Evolutionary conservation across 371 early-diverging fungal species (phyloP), one percentile per base, ranked within the genome.

Genomic region (Mortierella sp.): DNA sequence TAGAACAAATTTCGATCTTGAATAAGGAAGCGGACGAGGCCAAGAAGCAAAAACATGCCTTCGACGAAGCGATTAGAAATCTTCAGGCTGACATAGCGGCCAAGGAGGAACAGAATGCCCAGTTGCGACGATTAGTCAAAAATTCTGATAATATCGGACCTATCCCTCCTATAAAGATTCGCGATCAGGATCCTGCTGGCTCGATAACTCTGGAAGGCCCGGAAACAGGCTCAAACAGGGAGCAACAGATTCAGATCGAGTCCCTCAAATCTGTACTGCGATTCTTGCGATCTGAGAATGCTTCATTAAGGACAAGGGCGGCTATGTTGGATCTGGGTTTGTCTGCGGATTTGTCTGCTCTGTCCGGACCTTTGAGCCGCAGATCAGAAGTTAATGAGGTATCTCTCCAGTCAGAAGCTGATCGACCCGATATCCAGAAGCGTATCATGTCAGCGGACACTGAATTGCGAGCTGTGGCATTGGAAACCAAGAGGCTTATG

Each of bases 201-300:
- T 43, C 70, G 0, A 17, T 56, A 35, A 28, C 31, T 5, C 35
- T 40, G 26, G 81, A 76, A 37, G 64, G 59, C 28, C 49, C 73
- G 1, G 68, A 78, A 19, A n/a, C 22, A 34, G 58, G 66, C 26
- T 53, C 57, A 10, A 61, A 40, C 35, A 51, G 65, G 32, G 72
- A 83, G 0, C 64, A 76, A 32, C 68, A 73, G 47, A 61, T 65
- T 57, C 85, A 90, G 87, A 75, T 95, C 43, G 92, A 93, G 58
- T 85, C 93, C 0, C 85, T 96, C 40, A 91, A 90, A 73, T 85
- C 91, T 8, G 93, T 93, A 0, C 76, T 95, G 51, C 87, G 91
- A 13, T 95, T 90, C 76, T 61, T 96, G 62, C 89, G 95, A 53
- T 85, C 90, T 26, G 97, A 96, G 76, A 96, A 96, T 82, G 86